Evolutionary conservation across 306 rosid genomes (phyloP).

Genomic region (Clitoria ternatea): DNA sequence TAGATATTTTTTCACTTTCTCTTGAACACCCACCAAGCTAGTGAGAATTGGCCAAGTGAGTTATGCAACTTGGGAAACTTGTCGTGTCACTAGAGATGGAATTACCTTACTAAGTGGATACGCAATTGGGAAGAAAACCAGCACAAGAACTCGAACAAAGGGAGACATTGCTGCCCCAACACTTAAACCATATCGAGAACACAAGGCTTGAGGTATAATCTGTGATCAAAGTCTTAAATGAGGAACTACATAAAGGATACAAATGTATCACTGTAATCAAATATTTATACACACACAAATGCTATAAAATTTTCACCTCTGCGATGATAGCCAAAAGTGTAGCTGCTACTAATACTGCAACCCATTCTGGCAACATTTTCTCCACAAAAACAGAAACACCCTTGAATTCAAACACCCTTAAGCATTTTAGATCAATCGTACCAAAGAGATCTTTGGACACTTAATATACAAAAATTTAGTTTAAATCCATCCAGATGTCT

Average conservation of each 20-base stretch:
- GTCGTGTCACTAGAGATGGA: neutral
- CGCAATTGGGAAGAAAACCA: conserved; percentile 59
- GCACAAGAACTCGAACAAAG: conserved; percentile 29
- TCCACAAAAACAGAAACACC: conserved; percentile 32
- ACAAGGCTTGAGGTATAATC: conserved; percentile 39
- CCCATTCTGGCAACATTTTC: conserved; percentile 35
- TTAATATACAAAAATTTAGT: neutral
- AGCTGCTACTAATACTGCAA: conserved; percentile 14
- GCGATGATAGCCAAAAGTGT: conserved; percentile 14
- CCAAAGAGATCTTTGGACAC: neutral
- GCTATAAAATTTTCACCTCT: conserved; percentile 8
- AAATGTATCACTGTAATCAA: neutral
- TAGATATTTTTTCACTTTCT: no score
- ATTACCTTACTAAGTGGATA: conserved; percentile 68
- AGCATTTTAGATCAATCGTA: neutral
- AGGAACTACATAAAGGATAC: neutral
- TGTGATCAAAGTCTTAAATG: conserved; percentile 8
- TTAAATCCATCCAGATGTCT: neutral
- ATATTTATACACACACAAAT: neutral
- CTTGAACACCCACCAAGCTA: no score
- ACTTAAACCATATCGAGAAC: conserved; percentile 35
- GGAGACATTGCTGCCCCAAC: conserved; percentile 34
- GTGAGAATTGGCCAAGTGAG: neutral
- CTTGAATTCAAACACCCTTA: neutral
- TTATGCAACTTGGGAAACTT: neutral